Evolutionary conservation across 352 stramenopile genomes (phyloP), one percentile per base, ranked within the genome.

Genomic region (Pythium vanterpoolii): DNA sequence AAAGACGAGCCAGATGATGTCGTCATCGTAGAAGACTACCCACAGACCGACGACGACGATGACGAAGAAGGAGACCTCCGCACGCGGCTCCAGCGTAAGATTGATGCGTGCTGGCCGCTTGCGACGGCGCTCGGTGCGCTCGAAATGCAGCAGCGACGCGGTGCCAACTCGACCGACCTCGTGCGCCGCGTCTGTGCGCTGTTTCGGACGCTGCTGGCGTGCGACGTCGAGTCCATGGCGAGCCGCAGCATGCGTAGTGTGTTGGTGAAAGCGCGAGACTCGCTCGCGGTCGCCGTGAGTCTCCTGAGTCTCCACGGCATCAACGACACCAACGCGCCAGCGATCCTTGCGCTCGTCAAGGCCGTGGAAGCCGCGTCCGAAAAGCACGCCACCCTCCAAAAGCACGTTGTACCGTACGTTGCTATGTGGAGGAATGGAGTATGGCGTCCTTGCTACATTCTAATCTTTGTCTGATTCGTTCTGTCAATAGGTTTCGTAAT

Each of bases 211-310:
- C 40, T 69, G 9, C 19, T 40, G 8, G 48, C 14, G 24, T 69
- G 54, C 26, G 54, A 59, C 21, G 49, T 36, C 4, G 43, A 60
- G 4, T 47, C 54, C 6, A 47, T 69, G 38, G 55, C 48, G 39
- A 64, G 49, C 28, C 62, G 62, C 1, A 56, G 54, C 38, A 69
- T 64, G 62, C 62, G 62, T 26, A 69, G 62, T n/a, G 54, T 64
- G 42, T 10, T 69, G 19, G 54, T 69, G 30, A 69, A 69, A 24
- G 55, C 49, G 5, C 31, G 43, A 3, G 62, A 69, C 40, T 57
- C 62, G 40, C 55, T 69, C 7, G 54, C 62, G 16, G 62, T 69
- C 1, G 62, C 62, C 13, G 62, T 69, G 62, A 69, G 62, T 39
- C 21, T 64, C 26, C 33, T 69, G 3, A 64, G 21, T 34, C 62